These are phyloP conservation scores for Neodidymelliopsis sp. DNA, from an alignment of 2,329 filamentous ascomycete species.

Conservation along the genomic window DNA sequence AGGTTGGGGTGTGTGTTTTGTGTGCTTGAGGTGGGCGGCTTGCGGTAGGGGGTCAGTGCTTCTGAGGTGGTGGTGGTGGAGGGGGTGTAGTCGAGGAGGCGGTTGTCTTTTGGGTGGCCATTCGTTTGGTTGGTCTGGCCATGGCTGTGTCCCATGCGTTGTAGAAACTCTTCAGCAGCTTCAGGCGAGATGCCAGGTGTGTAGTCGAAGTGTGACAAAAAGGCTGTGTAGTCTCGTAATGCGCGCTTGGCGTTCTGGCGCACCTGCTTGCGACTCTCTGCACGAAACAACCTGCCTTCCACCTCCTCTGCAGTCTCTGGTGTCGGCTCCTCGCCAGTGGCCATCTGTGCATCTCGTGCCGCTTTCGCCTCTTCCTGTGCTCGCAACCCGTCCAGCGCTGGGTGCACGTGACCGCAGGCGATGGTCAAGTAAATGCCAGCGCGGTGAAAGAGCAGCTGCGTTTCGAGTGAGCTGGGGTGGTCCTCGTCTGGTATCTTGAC, in stretches of 20 bases:
- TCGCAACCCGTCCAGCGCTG: slow-evolving; percentile 60
- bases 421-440: slow-evolving; percentile 75
- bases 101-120: slow-evolving; percentile 25
- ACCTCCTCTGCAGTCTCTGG: slow-evolving; percentile 55
- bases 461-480: slow-evolving; percentile 77
- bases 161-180: slow-evolving; percentile 62
- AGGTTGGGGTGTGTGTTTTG: too few relatives aligned
- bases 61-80: slow-evolving; percentile 41
- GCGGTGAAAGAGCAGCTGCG: slow-evolving; percentile 78
- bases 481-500: slow-evolving; percentile 65
- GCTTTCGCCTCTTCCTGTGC: slow-evolving; percentile 48
- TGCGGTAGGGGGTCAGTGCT: slow-evolving; percentile 55
- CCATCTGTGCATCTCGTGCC: slow-evolving; percentile 30
- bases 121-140: slow-evolving; percentile 20
- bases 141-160: slow-evolving; percentile 29
- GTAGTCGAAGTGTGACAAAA: slow-evolving; percentile 79
- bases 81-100: slow-evolving; percentile 36
- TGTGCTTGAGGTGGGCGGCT: slow-evolving; percentile 3
- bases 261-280: slow-evolving; percentile 72
- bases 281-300: slow-evolving; percentile 56
- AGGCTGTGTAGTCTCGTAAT: slow-evolving; percentile 75
- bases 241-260: slow-evolving; percentile 79
- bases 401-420: slow-evolving; percentile 70
- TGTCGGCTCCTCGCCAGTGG: slow-evolving; percentile 37
- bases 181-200: slow-evolving; percentile 72